Conservation (phyloP, 106 monocot genomes). For the Dendrobium catenatum region DNA sequence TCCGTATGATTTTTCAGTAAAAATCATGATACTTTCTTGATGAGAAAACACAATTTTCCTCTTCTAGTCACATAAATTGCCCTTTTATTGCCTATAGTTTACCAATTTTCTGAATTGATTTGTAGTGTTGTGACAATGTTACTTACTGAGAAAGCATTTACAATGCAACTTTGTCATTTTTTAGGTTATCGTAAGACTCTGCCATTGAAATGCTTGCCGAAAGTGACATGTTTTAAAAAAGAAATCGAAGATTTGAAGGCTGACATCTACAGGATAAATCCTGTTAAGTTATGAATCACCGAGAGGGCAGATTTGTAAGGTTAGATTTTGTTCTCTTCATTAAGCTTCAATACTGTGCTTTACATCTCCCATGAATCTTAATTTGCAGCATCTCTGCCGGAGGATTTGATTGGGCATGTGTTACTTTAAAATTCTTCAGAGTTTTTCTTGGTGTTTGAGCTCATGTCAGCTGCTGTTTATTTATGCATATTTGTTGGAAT, state of each 20-base stretch:
- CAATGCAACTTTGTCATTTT: too few species aligned
- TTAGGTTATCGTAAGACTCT: too few species aligned
- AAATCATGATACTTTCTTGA: too few species aligned
- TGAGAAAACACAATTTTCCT: too few species aligned
- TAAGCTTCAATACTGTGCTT: background rate
- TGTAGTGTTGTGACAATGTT: too few species aligned
- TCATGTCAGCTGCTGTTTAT: background rate
- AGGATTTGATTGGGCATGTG: background rate
- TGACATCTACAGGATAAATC: background rate
- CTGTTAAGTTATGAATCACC: background rate
- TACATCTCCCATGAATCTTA: background rate
- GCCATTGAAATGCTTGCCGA: too few species aligned
- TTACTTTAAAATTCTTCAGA: background rate
- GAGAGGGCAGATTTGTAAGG: slow-evolving; percentile 5
- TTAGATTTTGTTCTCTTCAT: background rate
- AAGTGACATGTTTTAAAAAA: background rate
- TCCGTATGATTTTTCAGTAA: too few species aligned
- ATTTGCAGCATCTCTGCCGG: background rate
- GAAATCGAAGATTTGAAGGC: background rate
- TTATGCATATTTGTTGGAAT: background rate
- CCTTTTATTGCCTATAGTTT: too few species aligned
- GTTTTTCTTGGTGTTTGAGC: background rate
- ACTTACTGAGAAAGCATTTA: too few species aligned
- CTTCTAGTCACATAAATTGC: too few species aligned
- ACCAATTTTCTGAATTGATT: too few species aligned